phyloP scores from a whole-genome alignment of 2,329 filamentous ascomycete species.

The Alternaria arbusti region DNA sequence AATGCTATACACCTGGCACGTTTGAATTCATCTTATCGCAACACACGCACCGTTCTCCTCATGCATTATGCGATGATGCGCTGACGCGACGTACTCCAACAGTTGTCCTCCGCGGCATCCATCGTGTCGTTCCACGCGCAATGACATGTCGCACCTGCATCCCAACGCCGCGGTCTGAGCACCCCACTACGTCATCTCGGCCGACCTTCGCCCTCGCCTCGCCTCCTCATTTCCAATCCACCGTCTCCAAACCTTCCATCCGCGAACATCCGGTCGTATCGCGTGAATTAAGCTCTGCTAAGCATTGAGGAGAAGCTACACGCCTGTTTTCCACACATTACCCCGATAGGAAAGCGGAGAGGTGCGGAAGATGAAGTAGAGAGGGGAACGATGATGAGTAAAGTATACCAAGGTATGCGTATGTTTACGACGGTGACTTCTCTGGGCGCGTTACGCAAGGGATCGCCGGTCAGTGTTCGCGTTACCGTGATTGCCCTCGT shows the following conservation, averaged over 20 bases:
- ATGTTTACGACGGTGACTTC: background rate
- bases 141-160: background rate
- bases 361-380: background rate
- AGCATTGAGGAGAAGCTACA: slow-evolving; percentile 3
- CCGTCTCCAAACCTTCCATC: background rate
- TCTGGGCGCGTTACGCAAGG: background rate
- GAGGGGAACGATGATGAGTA: background rate
- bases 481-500: background rate
- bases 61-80: background rate
- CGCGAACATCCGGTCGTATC: background rate
- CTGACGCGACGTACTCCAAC: background rate
- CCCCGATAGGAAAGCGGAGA: background rate
- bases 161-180: background rate
- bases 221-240: background rate
- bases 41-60: background rate
- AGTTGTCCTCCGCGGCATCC: background rate
- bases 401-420: background rate
- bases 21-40: background rate
- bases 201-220: background rate
- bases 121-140: background rate
- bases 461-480: background rate
- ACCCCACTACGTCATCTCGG: background rate
- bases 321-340: slow-evolving; percentile 2
- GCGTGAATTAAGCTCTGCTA: background rate
- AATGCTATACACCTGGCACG: background rate